These are phyloP conservation scores for Cladophialophora immunda DNA, from an alignment of 2,329 filamentous ascomycete genomes.

Conservation along the genomic window DNA sequence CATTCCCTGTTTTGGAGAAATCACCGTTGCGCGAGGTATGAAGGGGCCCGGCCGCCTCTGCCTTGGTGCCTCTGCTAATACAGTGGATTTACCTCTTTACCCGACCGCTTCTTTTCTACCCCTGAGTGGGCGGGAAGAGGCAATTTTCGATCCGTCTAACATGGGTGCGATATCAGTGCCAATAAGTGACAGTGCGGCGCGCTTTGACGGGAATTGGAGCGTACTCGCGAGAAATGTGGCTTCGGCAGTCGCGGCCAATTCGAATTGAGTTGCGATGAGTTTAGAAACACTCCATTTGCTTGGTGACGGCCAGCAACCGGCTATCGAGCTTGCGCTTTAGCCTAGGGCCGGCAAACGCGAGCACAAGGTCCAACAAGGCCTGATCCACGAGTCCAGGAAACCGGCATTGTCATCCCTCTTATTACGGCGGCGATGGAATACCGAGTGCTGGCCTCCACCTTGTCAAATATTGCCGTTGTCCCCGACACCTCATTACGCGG, in stretches of 20 bases:
- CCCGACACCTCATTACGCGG: no score
- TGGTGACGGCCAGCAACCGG: neutral
- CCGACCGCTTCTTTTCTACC: neutral
- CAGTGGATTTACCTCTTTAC: neutral
- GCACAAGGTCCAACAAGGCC: no score
- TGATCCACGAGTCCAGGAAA: no score
- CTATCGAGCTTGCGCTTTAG: neutral
- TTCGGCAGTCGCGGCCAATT: neutral
- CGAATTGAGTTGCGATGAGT: neutral
- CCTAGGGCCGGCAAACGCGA: no score
- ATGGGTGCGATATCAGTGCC: neutral
- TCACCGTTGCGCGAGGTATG: neutral
- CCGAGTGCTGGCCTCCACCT: no score
- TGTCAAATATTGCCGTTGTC: no score
- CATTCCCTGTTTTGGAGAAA: constrained; percentile 19
- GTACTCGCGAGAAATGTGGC: constrained; percentile 5
- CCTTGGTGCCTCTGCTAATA: neutral
- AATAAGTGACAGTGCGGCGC: neutral
- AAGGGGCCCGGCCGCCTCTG: neutral
- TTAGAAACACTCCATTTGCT: neutral
- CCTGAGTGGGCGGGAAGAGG: neutral
- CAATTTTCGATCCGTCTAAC: neutral
- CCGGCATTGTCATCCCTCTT: no score
- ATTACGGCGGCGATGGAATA: no score
- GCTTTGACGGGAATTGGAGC: constrained; percentile 7